A percentile compares a stretch with the other conserved stretches of the same genome.
Conservation (phyloP, 257 asterid species). For the Lycium barbarum region DNA sequence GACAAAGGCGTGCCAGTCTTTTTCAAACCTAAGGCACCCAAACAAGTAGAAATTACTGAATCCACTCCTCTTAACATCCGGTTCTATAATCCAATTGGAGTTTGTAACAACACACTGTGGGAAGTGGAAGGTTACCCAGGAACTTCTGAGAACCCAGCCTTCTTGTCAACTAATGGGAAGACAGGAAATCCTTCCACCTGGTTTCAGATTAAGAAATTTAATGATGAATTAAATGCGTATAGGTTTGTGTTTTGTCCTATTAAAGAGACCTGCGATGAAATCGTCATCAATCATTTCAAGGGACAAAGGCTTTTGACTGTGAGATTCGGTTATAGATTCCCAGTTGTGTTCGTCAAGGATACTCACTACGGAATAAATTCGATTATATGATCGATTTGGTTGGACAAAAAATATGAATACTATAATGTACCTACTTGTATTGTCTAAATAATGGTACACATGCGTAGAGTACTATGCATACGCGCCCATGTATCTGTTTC, state of each 20-base stretch:
- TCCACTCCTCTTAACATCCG: not conserved
- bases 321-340: not conserved
- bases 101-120: slow-evolving; percentile 1
- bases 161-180: not conserved
- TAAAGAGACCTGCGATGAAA: not conserved
- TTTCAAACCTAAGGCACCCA: not conserved
- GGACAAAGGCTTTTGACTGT: not conserved
- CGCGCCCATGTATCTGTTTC: no score
- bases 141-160: not conserved
- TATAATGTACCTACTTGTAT: not conserved
- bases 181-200: not conserved
- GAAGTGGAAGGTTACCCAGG: not conserved
- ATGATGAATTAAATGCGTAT: not conserved
- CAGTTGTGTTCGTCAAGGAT: not conserved
- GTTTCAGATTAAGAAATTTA: slow-evolving; percentile 10
- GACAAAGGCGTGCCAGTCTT: not conserved
- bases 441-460: not conserved
- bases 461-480: no score
- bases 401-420: not conserved
- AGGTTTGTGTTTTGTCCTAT: not conserved
- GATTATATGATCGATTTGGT: not conserved
- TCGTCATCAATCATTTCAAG: not conserved
- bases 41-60: not conserved
- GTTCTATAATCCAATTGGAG: not conserved
- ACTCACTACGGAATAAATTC: not conserved